Conservation (phyloP, 2,329 filamentous ascomycete genomes). For the Xylariaceae sp. region DNA sequence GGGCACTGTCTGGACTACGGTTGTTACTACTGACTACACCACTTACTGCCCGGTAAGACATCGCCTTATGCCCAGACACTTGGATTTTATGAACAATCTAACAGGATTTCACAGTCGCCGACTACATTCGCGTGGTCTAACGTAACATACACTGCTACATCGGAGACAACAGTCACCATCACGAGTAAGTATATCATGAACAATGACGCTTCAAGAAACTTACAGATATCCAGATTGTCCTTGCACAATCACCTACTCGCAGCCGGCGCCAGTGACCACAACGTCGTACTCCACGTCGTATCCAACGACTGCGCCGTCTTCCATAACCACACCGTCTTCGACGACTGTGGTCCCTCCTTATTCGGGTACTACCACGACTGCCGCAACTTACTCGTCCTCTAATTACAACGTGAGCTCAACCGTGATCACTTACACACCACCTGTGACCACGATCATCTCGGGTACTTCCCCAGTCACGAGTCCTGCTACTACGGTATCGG, state of each 20-base stretch:
- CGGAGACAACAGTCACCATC: constrained; percentile 39
- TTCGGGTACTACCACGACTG: background rate
- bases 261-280: constrained; percentile 26
- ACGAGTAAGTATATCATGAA: constrained; percentile 34
- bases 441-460: constrained; percentile 18
- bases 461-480: constrained; percentile 4
- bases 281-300: constrained; percentile 14
- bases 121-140: constrained; percentile 36
- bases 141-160: constrained; percentile 40
- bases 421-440: constrained; percentile 19
- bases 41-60: constrained; percentile 40
- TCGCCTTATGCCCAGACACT: background rate
- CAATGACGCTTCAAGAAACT: constrained; percentile 11
- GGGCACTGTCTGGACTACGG: constrained; percentile 31
- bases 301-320: background rate
- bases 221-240: constrained; percentile 36
- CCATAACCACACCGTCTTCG: background rate
- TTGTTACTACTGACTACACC: constrained; percentile 34
- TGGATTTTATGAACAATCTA: constrained; percentile 2
- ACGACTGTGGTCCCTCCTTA: background rate
- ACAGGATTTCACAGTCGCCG: constrained; percentile 22
- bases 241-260: constrained; percentile 36
- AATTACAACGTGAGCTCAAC: constrained; percentile 13
- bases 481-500: background rate
- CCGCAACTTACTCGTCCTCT: background rate